Percentiles rank a stretch among this genome's conserved stretches.
Conservation (phyloP, 306 rosid species). For the Citrullus amarus region DNA sequence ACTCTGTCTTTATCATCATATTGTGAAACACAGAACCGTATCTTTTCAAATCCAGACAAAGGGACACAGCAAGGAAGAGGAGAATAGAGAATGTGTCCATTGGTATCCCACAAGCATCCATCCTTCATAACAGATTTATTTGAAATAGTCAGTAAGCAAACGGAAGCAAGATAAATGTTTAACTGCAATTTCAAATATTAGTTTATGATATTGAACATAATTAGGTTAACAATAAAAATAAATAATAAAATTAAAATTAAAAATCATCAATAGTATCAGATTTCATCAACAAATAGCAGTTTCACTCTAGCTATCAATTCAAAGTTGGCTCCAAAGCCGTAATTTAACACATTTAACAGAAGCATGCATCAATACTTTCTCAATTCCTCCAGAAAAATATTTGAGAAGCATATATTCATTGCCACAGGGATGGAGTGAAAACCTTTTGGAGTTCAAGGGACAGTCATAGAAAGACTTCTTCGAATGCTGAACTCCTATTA, state of each 20-base stretch:
- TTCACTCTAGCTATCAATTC: background rate
- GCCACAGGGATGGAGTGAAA: background rate
- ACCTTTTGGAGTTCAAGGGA: background rate
- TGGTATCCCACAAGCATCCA: constrained; percentile 67
- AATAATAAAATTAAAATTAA: no score
- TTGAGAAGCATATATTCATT: background rate
- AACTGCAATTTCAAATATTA: background rate
- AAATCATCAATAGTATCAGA: background rate
- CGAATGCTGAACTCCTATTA: background rate
- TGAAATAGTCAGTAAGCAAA: constrained; percentile 5
- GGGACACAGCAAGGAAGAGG: constrained; percentile 85
- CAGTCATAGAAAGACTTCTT: background rate
- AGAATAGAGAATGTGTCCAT: constrained; percentile 69
- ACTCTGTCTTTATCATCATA: constrained; percentile 71
- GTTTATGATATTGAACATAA: constrained; percentile 3
- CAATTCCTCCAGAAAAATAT: background rate
- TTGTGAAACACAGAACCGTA: constrained; percentile 88
- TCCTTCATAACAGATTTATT: constrained; percentile 40
- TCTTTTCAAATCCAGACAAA: constrained; percentile 68
- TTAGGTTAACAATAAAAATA: background rate
- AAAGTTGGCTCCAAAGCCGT: background rate
- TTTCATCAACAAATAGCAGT: background rate
- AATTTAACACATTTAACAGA: background rate
- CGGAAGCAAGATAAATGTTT: background rate
- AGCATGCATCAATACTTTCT: background rate